Evolutionary conservation across 768 basidiomycete species (phyloP), one percentile per base, ranked within the genome.

Genomic region (Termitomyces sp.): DNA sequence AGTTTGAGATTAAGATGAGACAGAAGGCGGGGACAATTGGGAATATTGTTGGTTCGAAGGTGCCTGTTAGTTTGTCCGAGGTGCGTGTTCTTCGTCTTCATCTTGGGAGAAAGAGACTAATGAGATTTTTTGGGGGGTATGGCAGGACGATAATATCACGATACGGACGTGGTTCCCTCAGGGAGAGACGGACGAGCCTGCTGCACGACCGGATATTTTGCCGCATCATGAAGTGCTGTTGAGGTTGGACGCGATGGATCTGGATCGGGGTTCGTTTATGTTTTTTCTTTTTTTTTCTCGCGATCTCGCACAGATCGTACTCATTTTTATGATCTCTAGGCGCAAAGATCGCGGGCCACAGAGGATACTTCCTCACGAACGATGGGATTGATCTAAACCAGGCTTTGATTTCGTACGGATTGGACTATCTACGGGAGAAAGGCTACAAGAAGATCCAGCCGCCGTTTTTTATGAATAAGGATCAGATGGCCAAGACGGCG

Each of bases 401-500:
- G 74, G 97, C 97, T 0, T 80, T 99, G 52, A 91, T 98, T 74
- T 84, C 88, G 53, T 98, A 98, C 69, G 95, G 94, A 5, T 87
- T 99, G 65, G 92, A 98, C 71, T 99, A 96, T 75, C 80, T 99
- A 57, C 84, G 94, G 39, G 83, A 81, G 57, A 82, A 81, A 33
- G 87, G 84, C 0, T 98, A 92, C 84, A 96, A 88, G 78, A 98
- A 96, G 77, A 85, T 98, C 54, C 94, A 96, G 73, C 92, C 96
- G 3, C 97, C 97, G 0, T 99, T 97, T 80, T 89, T 99, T 81
- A 98, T 99, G 90, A 94, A 94, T 81, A 96, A 94, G 75, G 92
- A 96, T 24, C 83, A 91, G 68, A 99, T 99, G 97, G 87, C 85
- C 60, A 96, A 97, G 79, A 98, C 97, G 0, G 97, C 97, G 2